Conservation (phyloP, 2,329 filamentous ascomycete genomes). For the Hypoxylon sp. region DNA sequence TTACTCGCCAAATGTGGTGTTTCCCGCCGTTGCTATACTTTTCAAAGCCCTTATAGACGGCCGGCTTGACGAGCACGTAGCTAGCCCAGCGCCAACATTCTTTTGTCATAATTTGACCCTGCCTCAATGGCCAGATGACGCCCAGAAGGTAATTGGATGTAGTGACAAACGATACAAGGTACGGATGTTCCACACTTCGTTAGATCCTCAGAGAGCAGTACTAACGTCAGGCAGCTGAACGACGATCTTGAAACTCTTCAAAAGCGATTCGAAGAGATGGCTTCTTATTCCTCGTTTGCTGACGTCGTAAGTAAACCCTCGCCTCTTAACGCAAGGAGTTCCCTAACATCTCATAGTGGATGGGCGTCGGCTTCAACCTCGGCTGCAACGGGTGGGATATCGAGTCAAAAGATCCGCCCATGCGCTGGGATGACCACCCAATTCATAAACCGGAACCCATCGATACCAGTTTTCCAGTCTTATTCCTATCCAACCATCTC, state of each 20-base stretch:
- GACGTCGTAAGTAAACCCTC: slow-evolving; percentile 54
- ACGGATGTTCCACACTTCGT: background rate
- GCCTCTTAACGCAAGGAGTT: slow-evolving; percentile 41
- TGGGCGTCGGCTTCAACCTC: slow-evolving; percentile 53
- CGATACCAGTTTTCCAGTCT: slow-evolving; percentile 67
- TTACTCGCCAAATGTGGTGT: slow-evolving; percentile 54
- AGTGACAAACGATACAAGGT: slow-evolving; percentile 55
- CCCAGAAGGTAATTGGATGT: slow-evolving; percentile 54
- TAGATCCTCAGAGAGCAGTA: background rate
- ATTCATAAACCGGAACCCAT: slow-evolving; percentile 52
- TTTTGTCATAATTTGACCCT: slow-evolving; percentile 48
- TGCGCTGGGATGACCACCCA: slow-evolving; percentile 53
- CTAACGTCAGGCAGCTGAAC: slow-evolving; percentile 49
- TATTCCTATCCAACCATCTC: slow-evolving; percentile 70
- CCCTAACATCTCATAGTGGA: slow-evolving; percentile 51
- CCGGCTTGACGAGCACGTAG: slow-evolving; percentile 35
- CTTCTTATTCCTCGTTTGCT: slow-evolving; percentile 55
- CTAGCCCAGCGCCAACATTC: slow-evolving; percentile 20
- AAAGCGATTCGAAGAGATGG: slow-evolving; percentile 52
- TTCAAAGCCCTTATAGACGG: slow-evolving; percentile 53
- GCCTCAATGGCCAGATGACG: slow-evolving; percentile 51
- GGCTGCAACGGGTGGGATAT: slow-evolving; percentile 56
- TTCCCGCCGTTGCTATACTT: slow-evolving; percentile 55
- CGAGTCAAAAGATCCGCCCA: slow-evolving; percentile 53
- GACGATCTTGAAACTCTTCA: slow-evolving; percentile 52